phyloP scores from a whole-genome alignment of 1,284 basidiomycete genomes.

The Taiwanofungus camphoratus region DNA sequence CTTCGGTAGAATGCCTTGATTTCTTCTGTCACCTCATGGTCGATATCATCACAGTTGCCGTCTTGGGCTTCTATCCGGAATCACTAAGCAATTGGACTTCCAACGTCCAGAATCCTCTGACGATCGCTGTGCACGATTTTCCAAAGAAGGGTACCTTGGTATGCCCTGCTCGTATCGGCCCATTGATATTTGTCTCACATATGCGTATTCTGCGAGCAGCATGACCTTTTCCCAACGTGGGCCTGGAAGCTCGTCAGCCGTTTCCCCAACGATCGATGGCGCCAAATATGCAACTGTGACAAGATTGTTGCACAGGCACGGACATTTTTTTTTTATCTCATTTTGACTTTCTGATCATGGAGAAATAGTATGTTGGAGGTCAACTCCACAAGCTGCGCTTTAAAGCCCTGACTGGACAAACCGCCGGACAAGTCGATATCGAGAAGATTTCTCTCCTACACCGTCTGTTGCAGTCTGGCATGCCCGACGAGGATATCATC shows the following conservation, averaged over 20 bases:
- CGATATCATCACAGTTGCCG: constrained; percentile 59
- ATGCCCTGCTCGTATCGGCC: constrained; percentile 14
- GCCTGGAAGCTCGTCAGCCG: constrained; percentile 65
- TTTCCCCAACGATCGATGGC: constrained; percentile 60
- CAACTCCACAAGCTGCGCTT: constrained; percentile 65
- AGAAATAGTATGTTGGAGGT: constrained; percentile 56
- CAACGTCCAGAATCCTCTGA: constrained; percentile 56
- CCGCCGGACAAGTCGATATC: constrained; percentile 34
- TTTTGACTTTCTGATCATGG: background rate
- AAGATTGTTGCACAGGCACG: constrained; percentile 67
- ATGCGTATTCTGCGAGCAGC: background rate
- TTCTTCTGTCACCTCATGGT: constrained; percentile 72
- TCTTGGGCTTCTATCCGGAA: constrained; percentile 62
- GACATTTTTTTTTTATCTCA: no score
- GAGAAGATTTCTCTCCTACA: constrained; percentile 58
- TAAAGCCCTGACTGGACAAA: constrained; percentile 50
- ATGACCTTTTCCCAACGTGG: constrained; percentile 57
- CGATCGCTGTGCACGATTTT: constrained; percentile 68
- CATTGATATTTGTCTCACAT: no score
- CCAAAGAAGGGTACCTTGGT: constrained; percentile 69
- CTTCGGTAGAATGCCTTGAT: constrained; percentile 56
- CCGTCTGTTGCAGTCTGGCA: constrained; percentile 55
- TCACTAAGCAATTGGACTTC: constrained; percentile 61
- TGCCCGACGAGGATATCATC: constrained; percentile 66
- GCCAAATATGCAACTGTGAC: constrained; percentile 67